Base-by-base conservation (phyloP, 306 rosid species). In the Senna tora region DNA sequence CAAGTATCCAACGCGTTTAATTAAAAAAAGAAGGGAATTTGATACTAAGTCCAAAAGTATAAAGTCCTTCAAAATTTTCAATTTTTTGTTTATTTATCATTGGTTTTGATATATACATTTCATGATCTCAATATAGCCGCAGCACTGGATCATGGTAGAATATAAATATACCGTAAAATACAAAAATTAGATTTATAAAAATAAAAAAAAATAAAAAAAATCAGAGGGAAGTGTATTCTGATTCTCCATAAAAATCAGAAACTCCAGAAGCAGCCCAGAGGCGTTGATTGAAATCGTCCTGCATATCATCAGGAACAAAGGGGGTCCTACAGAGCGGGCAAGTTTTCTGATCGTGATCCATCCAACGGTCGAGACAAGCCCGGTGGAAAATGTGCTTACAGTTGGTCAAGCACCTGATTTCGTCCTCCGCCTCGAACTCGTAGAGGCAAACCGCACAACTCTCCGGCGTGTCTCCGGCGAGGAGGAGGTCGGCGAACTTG, bases 361-460 rank as follows among this genome's bases (percentile, higher is more conserved):
- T 85, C 98, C 98, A 93, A 74, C 98, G 90, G 88, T 93, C 98
- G 66, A 93, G 65, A 72, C 98, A 93, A 6, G 81, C 72, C 65
- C 88, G 58, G 75, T 93, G 98, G 77, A 93, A 93, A 52, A 93
- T 86, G 93, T 93, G 98, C 73, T 61, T 85, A 54, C 98, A 93
- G 71, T 93, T 93, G 63, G 85, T 75, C 81, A 90, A 79, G 28
- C 92, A 76, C 81, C 98, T 82, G 85, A 93, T 84, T 75, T 90
- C 98, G 7, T 87, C 97, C 67, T 75, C 88, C 2, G 14, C 82
- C 16, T 83, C 78, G 49, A 93, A 90, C 16, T 93, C 98, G 67
- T 77, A 72, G 7, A 93, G 80, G 33, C 98, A 93, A 0, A 93
- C 98, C 2, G 92, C 96, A 58, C 98, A 93, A 32, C 91, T 80